Conservation (phyloP, 495 filamentous ascomycete genomes). For the Talaromyces ruber region DNA sequence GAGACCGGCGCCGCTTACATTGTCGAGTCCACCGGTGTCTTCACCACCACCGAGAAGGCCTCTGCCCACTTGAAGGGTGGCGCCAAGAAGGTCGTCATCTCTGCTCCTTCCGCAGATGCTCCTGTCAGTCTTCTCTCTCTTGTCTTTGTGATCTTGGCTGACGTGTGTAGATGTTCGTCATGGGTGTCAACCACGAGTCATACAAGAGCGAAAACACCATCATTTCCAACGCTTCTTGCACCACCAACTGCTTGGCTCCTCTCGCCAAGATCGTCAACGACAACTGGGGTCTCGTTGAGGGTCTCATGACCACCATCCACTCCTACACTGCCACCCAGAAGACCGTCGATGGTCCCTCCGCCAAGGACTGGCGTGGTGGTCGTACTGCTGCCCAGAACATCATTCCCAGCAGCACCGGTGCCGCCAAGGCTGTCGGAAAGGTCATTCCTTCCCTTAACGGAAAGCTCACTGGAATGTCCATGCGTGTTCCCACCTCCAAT, state of each 20-base stretch:
- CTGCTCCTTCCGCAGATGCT: slow-evolving; percentile 95
- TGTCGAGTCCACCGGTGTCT: slow-evolving; percentile 98
- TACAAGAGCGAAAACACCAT: slow-evolving; percentile 86
- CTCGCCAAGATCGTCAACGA: slow-evolving; percentile 99
- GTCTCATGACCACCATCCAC: slow-evolving; percentile 99
- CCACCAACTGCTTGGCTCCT: slow-evolving; percentile 98
- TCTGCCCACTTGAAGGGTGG: slow-evolving; percentile 93
- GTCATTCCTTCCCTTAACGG: slow-evolving; percentile 95
- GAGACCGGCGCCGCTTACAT: slow-evolving; percentile 88
- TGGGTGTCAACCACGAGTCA: slow-evolving; percentile 93
- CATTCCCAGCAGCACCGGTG: slow-evolving; percentile 98
- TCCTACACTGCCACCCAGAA: slow-evolving; percentile 99
- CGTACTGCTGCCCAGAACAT: slow-evolving; percentile 99
- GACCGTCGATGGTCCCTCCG: slow-evolving; percentile 94
- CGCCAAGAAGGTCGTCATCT: slow-evolving; percentile 99
- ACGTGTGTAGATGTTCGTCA: slow-evolving; percentile 73
- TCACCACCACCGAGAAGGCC: slow-evolving; percentile 97
- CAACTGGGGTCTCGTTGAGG: slow-evolving; percentile 94
- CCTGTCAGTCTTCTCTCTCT: slow-evolving; percentile 29
- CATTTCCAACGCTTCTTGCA: slow-evolving; percentile 99
- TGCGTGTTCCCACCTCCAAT: slow-evolving; percentile 98
- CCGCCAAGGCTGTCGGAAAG: slow-evolving; percentile 99
- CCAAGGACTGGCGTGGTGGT: slow-evolving; percentile 99
- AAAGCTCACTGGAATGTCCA: slow-evolving; percentile 99
- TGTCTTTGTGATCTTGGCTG: background rate